A percentile compares a stretch with the other conserved stretches of the same genome.
These are phyloP conservation scores for Talaromyces trachyspermus DNA, from an alignment of 495 filamentous ascomycete species.

Conservation along the genomic window DNA sequence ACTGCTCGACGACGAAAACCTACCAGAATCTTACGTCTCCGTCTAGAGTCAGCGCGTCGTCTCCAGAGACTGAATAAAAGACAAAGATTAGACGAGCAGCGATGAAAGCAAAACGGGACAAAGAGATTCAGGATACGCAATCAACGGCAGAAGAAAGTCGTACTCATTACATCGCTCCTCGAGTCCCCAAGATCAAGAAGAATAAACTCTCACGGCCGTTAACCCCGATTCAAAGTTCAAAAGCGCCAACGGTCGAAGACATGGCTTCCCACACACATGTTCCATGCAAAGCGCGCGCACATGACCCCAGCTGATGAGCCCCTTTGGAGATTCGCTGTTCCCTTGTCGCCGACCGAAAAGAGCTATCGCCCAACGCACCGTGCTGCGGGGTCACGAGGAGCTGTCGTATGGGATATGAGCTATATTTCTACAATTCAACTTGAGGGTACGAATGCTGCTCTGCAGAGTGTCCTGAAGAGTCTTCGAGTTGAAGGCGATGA, in stretches of 20 bases:
- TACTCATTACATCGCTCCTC: constrained; percentile 33
- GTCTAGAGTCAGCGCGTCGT: constrained; percentile 74
- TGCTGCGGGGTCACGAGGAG: constrained; percentile 58
- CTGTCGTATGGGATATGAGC: constrained; percentile 87
- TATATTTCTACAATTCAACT: constrained; percentile 84
- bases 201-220: constrained; percentile 61
- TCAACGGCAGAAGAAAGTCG: constrained; percentile 27
- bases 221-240: constrained; percentile 63
- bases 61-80: constrained; percentile 56
- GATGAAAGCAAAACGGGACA: constrained; percentile 26
- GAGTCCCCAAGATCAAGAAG: constrained; percentile 62
- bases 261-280: constrained; percentile 93
- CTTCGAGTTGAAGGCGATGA: constrained; percentile 50
- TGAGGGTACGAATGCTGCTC: constrained; percentile 55
- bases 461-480: constrained; percentile 56
- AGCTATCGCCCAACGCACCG: constrained; percentile 82
- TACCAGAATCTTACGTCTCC: constrained; percentile 60
- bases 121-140: constrained; percentile 24
- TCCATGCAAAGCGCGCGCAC: constrained; percentile 83
- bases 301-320: constrained; percentile 75
- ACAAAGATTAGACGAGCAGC: constrained; percentile 42
- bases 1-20: constrained; percentile 64
- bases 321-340: constrained; percentile 83
- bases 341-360: constrained; percentile 79
- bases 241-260: constrained; percentile 85